Evolutionary conservation across 2,329 filamentous ascomycete genomes (phyloP), one percentile per base, ranked within the genome.

Genomic region (Alternaria brassicicola): DNA sequence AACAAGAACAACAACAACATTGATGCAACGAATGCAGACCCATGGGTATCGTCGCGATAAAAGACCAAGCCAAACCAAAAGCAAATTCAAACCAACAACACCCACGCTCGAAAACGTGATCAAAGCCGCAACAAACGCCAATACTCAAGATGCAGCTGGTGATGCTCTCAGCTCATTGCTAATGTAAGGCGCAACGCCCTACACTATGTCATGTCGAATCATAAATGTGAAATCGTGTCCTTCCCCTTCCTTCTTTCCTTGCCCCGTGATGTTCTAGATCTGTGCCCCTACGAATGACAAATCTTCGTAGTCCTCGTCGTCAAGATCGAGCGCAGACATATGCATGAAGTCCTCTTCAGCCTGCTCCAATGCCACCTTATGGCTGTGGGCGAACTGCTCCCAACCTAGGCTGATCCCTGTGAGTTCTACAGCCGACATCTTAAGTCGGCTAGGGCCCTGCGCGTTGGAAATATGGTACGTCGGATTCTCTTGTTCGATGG

Each of bases 351-450:
- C 57, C 26, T 61, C 58, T 39, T 61, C 59, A 2, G 52, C 58
- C 43, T 55, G 50, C 43, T 59, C 52, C 36, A 59, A 36, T 10
- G 52, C 52, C 52, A 52, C 21, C 39, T 48, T 59, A 39, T 47
- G 52, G 23, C 47, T 59, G 15, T 52, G 26, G 9, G 57, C 47
- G 21, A 54, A 47, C 42, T 52, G 42, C 23, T 59, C 50, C 57
- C 57, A 59, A 10, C 59, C 56, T 4, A 62, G 21, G 15, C 39
- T 55, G 10, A 62, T 51, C 6, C 49, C 46, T 23, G 47, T 45
- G 28, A 62, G 59, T 38, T 59, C 52, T 7, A 62, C 23, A 6
- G 56, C 55, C 9, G 56, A 55, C 48, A 62, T 47, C 42, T 61
- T 61, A 39, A 42, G 55, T n/a, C 52, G 52, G 23, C 47, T 36